These are phyloP conservation scores for Penicillium cinerascens DNA, from an alignment of 495 filamentous ascomycete genomes.

Conservation along the genomic window DNA sequence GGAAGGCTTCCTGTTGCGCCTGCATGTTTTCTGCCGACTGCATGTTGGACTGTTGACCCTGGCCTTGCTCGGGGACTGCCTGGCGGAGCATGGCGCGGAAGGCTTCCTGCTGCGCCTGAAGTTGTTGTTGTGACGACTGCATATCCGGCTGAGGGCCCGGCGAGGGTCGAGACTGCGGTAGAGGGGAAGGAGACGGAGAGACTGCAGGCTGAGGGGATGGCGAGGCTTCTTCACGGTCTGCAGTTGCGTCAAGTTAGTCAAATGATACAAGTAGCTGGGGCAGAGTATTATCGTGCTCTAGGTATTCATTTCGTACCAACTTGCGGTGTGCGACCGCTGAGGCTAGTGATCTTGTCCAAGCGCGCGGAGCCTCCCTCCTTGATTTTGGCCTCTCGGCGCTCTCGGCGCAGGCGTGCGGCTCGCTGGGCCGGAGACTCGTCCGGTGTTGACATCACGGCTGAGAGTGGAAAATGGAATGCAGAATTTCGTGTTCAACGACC, in stretches of 20 bases:
- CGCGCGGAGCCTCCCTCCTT: conserved; percentile 73
- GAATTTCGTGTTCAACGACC: neutral
- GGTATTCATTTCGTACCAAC: conserved; percentile 23
- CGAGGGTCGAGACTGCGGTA: conserved; percentile 18
- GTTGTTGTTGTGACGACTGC: conserved; percentile 14
- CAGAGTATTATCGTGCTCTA: neutral
- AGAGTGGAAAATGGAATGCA: neutral
- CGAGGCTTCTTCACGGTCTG: conserved; percentile 32
- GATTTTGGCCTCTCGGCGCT: conserved; percentile 87
- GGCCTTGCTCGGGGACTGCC: conserved; percentile 27
- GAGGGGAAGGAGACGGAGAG: conserved; percentile 31
- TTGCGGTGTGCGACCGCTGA: conserved; percentile 63
- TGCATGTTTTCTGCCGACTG: too few relatives aligned
- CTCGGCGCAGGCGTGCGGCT: conserved; percentile 81
- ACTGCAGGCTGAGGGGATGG: conserved; percentile 30
- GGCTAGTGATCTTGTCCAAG: conserved; percentile 78
- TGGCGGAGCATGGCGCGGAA: conserved; percentile 43
- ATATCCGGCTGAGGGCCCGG: conserved; percentile 18
- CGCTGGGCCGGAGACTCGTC: conserved; percentile 58
- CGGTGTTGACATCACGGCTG: conserved; percentile 30
- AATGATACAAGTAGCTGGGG: neutral
- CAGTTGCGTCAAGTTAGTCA: conserved; percentile 11
- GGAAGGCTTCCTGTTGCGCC: conserved; percentile 43
- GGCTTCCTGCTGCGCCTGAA: conserved; percentile 41
- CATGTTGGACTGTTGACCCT: conserved; percentile 32